These are phyloP conservation scores for Hirschfeldia incana DNA, from an alignment of 345 rosid species.

Conservation along the genomic window DNA sequence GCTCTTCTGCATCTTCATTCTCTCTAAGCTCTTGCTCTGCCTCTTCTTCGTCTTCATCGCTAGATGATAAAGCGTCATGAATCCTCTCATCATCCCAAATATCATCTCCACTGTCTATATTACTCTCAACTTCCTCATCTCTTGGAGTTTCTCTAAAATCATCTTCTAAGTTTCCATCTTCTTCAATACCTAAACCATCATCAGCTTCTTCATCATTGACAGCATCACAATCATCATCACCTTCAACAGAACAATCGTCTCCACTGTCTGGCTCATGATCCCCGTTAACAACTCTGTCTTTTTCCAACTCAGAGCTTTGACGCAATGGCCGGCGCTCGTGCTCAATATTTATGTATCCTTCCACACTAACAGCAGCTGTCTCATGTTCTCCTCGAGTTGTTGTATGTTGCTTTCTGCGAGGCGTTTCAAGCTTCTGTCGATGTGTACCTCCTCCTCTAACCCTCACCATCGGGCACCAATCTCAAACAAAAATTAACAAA, in stretches of 20 bases:
- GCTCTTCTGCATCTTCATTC: neutral
- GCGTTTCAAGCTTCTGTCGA: neutral
- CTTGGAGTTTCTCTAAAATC: neutral
- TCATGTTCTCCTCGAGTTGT: neutral
- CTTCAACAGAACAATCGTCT: neutral
- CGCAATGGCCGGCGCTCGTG: neutral
- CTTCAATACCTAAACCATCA: neutral
- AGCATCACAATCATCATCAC: neutral
- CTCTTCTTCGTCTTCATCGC: neutral
- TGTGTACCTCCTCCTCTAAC: neutral
- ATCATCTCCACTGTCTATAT: neutral
- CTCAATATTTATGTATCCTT: neutral
- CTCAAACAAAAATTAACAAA: neutral
- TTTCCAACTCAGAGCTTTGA: neutral
- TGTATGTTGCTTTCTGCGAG: neutral
- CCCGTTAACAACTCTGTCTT: neutral
- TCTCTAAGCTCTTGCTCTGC: neutral
- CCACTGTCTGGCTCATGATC: neutral
- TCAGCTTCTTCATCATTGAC: neutral
- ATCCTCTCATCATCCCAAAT: neutral
- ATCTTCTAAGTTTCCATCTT: neutral
- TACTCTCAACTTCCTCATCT: neutral
- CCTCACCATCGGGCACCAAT: neutral
- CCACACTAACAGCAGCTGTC: neutral
- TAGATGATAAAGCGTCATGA: neutral